phyloP scores from a whole-genome alignment of 768 basidiomycete species.

The Suillus plorans region DNA sequence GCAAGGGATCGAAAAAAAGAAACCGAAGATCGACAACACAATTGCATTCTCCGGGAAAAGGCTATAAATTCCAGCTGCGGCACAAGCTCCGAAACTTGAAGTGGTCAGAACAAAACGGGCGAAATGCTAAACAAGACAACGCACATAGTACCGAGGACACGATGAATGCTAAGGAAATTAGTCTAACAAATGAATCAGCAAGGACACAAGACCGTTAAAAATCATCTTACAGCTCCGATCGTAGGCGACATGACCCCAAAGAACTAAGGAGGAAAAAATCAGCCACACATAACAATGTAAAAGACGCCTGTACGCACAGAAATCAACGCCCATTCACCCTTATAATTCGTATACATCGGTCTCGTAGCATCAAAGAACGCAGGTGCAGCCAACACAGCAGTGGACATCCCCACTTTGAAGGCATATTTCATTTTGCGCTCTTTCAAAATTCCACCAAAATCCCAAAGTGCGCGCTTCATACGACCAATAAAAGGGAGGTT shows the following conservation, averaged over 20 bases:
- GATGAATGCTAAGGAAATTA: constrained; percentile 81
- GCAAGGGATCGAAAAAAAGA: constrained; percentile 89
- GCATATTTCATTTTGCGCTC: constrained; percentile 85
- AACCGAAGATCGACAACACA: constrained; percentile 79
- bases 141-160: constrained; percentile 83
- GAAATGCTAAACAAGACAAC: constrained; percentile 22
- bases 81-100: constrained; percentile 70
- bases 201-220: constrained; percentile 9
- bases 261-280: constrained; percentile 44
- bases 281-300: constrained; percentile 12
- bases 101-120: constrained; percentile 6
- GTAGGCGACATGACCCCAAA: constrained; percentile 92
- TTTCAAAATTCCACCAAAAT: constrained; percentile 57
- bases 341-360: constrained; percentile 74
- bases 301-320: constrained; percentile 52
- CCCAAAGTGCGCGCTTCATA: constrained; percentile 72
- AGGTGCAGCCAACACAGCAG: constrained; percentile 79
- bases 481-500: constrained; percentile 61
- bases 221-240: constrained; percentile 68
- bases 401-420: constrained; percentile 83
- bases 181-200: constrained; percentile 49
- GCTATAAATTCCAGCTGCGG: constrained; percentile 71
- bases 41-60: constrained; percentile 75
- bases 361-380: constrained; percentile 84
- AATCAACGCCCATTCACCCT: constrained; percentile 95